Evolutionary conservation across 352 stramenopile genomes (phyloP), one percentile per base, ranked within the genome.

Genomic region (Peronosclerospora sorghi): DNA sequence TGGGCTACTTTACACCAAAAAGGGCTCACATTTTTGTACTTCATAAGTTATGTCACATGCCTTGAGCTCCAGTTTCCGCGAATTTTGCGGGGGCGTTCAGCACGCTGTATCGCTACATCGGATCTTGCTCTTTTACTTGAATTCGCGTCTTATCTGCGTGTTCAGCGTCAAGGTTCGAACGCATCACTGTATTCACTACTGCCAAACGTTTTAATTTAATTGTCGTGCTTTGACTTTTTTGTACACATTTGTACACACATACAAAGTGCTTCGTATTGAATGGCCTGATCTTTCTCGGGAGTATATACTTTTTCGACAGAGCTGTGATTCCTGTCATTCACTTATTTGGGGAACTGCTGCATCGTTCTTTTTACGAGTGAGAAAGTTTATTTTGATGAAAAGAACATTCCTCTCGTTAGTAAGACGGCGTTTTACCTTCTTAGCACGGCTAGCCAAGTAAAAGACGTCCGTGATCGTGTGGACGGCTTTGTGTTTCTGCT

Each of bases 261-360:
- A n/a, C n/a, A n/a, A n/a, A 80, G 74, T 93, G 80, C 48, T 85
- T 93, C 41, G 71, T 90, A 42, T 69, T 93, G n/a, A 93, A 93
- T 51, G 80, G 80, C 0, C 72, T 93, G 17, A 90, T 93, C 49
- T 93, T 93, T 46, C 62, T 93, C 27, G 80, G 80, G 30, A 91
- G 78, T 53, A 93, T 93, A 37, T 93, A 86, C 68, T 93, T 93
- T 57, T 93, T 93, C 43, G 76, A 91, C 38, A 59, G 51, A 40
- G 73, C 66, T 17, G 77, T 93, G 38, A 89, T 93, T 44, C 80
- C 80, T 8, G 71, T 93, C 9, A 93, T 93, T 44, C 80, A 93
- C 48, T 53, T 93, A 49, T 89, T 93, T 54, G 80, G 80, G 21
- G 70, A 91, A 51, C 60, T 89, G 34, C 64, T 93, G 51, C 70